Percentiles rank a stretch among this genome's conserved stretches.
phyloP scores from a whole-genome alignment of 2,329 filamentous ascomycete species.

The Ophiostoma himal-ulmi region DNA sequence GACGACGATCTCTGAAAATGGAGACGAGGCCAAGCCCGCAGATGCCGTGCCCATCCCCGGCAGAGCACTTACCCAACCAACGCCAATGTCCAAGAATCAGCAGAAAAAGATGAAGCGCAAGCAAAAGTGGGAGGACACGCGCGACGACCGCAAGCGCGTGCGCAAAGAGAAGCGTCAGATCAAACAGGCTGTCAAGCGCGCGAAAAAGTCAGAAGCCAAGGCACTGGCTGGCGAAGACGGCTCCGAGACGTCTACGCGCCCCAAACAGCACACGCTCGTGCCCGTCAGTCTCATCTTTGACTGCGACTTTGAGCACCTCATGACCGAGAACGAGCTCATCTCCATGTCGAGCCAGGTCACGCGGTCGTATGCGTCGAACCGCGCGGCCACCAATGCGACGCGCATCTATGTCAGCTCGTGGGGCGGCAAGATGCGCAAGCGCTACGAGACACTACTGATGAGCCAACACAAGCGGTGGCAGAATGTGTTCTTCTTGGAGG shows the following conservation, averaged over 20 bases:
- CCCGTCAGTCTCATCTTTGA: conserved; percentile 81
- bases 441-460: conserved; percentile 66
- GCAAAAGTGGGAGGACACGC: conserved; percentile 69
- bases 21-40: neutral
- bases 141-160: conserved; percentile 50
- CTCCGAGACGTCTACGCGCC: conserved; percentile 27
- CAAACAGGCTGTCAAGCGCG: conserved; percentile 44
- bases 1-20: conserved; percentile 16
- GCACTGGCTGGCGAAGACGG: conserved; percentile 34
- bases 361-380: conserved; percentile 83
- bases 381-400: conserved; percentile 57
- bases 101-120: conserved; percentile 72
- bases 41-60: conserved; percentile 16
- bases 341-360: conserved; percentile 81
- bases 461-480: conserved; percentile 75
- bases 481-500: conserved; percentile 64
- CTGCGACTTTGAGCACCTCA: conserved; percentile 85
- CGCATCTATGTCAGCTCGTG: conserved; percentile 76
- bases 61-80: conserved; percentile 35
- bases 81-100: conserved; percentile 66
- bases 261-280: conserved; percentile 32
- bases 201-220: conserved; percentile 43
- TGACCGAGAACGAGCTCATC: conserved; percentile 79
- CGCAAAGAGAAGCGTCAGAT: conserved; percentile 51
- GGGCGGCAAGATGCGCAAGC: conserved; percentile 64